A percentile compares a stretch with the other conserved stretches of the same genome.
phyloP scores from a whole-genome alignment of 352 stramenopile species.

The Phytopythium delawarense region DNA sequence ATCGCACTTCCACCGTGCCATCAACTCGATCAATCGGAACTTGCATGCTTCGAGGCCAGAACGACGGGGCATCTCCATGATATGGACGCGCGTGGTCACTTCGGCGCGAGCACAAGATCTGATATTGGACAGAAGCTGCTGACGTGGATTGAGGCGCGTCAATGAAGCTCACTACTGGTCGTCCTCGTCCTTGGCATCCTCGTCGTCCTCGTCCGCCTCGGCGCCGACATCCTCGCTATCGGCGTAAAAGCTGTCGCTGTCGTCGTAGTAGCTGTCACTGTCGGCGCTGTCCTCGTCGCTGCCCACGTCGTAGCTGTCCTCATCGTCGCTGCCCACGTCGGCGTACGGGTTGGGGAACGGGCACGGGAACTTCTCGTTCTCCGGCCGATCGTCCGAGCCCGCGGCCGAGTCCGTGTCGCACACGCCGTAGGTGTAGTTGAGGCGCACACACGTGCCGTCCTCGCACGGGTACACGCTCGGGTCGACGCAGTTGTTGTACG shows the following conservation, averaged over 20 bases:
- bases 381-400: constrained; percentile 14
- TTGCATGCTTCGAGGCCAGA: too few species aligned
- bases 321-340: constrained; percentile 1
- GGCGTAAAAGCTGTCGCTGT: constrained; percentile 8
- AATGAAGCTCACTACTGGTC: background rate
- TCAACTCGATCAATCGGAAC: too few species aligned
- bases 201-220: background rate
- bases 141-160: too few species aligned
- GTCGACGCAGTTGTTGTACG: constrained; percentile 52
- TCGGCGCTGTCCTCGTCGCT: constrained; percentile 7
- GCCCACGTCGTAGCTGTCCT: background rate
- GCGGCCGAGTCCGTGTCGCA: constrained; percentile 26
- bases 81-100: too few species aligned
- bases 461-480: constrained; percentile 52
- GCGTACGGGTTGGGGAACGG: constrained; percentile 41
- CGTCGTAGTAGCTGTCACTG: constrained; percentile 5
- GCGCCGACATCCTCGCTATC: constrained; percentile 16
- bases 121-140: too few species aligned
- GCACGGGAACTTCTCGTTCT: constrained; percentile 30
- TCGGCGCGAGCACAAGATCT: too few species aligned
- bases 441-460: constrained; percentile 40
- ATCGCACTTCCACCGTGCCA: too few species aligned
- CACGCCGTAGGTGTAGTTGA: constrained; percentile 51
- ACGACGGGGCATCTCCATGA: too few species aligned
- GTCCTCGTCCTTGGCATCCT: background rate